Percentiles rank a stretch among this genome's conserved stretches.
Conservation (phyloP, 2,329 filamentous ascomycete genomes). For the Penicillium sp. region DNA sequence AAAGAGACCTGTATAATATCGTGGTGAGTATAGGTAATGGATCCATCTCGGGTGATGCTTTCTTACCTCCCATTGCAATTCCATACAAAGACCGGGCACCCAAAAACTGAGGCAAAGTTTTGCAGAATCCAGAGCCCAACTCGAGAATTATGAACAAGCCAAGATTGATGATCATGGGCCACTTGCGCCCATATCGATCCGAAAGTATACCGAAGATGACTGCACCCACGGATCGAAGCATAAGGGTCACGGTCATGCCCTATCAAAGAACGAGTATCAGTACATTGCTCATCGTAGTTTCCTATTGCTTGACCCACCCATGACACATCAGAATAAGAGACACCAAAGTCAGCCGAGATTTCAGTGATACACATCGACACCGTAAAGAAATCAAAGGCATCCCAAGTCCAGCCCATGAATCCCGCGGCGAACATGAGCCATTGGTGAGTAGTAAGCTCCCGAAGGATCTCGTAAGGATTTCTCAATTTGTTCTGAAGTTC, state of each 20-base stretch:
- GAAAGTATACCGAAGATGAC: slow-evolving; percentile 61
- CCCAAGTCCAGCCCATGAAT: slow-evolving; percentile 59
- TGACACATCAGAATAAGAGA: slow-evolving; percentile 64
- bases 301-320: slow-evolving; percentile 53
- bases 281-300: neutral
- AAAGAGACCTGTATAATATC: slow-evolving; percentile 26
- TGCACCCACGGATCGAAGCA: slow-evolving; percentile 65
- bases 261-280: slow-evolving; percentile 9
- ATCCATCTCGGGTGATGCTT: neutral
- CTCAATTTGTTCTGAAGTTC: slow-evolving; percentile 16
- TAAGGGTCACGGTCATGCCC: slow-evolving; percentile 65
- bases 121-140: slow-evolving; percentile 45
- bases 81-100: slow-evolving; percentile 46
- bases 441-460: slow-evolving; percentile 51
- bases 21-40: neutral
- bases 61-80: slow-evolving; percentile 46
- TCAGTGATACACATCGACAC: slow-evolving; percentile 65
- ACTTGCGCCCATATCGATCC: slow-evolving; percentile 64
- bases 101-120: slow-evolving; percentile 45
- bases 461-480: slow-evolving; percentile 14
- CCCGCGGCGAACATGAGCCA: slow-evolving; percentile 58
- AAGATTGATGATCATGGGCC: slow-evolving; percentile 46
- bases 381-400: slow-evolving; percentile 71
- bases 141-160: slow-evolving; percentile 45
- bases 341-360: slow-evolving; percentile 60